A percentile compares a stretch with the other conserved stretches of the same genome.
These are phyloP conservation scores for Mantamonas sphyraenae DNA, from an alignment of 78 protist genomes.

Conservation along the genomic window DNA sequence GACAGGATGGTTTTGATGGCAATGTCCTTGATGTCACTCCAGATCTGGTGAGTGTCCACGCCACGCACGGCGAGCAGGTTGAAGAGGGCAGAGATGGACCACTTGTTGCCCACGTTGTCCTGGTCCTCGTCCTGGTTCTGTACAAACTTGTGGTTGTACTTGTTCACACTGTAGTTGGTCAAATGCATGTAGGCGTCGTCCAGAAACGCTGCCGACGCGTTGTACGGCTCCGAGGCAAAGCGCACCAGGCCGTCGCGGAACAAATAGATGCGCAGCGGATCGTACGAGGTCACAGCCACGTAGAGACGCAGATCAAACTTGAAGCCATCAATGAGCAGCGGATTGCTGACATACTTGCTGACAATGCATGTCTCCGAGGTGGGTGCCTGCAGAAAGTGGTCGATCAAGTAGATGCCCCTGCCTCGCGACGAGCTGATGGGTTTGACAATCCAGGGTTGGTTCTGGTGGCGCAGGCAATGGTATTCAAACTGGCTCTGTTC, in stretches of 20 bases:
- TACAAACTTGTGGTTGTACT: not conserved
- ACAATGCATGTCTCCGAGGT: not conserved
- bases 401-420: slow-evolving; percentile 16
- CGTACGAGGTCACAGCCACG: slow-evolving; percentile 45
- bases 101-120: slow-evolving; percentile 34
- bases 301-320: slow-evolving; percentile 81
- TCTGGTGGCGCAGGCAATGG: no score
- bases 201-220: not conserved
- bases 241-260: slow-evolving; percentile 58
- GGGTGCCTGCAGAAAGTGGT: not conserved
- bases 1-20: slow-evolving; percentile 43
- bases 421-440: slow-evolving; percentile 38
- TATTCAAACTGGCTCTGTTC: not conserved
- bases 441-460: slow-evolving; percentile 20
- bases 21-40: slow-evolving; percentile 20
- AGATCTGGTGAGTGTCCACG: not conserved
- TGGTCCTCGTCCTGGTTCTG: not conserved
- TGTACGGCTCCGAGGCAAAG: slow-evolving; percentile 23
- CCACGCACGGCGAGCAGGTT: not conserved
- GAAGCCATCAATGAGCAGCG: slow-evolving; percentile 59
- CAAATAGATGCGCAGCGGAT: slow-evolving; percentile 49
- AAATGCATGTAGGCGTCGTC: slow-evolving; percentile 36
- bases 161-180: slow-evolving; percentile 73
- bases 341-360: slow-evolving; percentile 44
- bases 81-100: slow-evolving; percentile 26